Conservation (phyloP, 2,329 filamentous ascomycete species). For the Dactylella cylindrospora region DNA sequence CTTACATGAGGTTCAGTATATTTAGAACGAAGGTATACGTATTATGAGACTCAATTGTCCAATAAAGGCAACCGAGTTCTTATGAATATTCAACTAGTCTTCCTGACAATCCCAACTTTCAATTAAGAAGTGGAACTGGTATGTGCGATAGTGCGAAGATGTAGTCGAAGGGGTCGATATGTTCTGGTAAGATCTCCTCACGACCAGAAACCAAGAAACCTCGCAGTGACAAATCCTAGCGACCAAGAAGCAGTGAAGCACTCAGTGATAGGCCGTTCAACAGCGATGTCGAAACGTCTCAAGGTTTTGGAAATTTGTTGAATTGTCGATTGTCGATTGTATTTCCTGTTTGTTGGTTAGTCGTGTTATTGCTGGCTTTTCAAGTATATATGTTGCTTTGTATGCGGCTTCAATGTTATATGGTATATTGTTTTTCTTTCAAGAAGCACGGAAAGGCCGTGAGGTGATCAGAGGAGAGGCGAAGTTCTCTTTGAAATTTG, state of each 20-base stretch:
- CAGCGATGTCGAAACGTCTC: conserved; percentile 15
- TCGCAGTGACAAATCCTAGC: conserved; percentile 39
- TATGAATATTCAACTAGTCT: conserved; percentile 10
- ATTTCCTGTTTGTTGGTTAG: conserved; percentile 10
- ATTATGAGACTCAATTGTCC: conserved; percentile 13
- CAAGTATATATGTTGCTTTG: no score
- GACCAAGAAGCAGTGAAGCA: conserved; percentile 39
- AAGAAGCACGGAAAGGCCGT: conserved; percentile 3
- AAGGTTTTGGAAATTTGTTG: conserved; percentile 7
- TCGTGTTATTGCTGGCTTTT: conserved; percentile 18
- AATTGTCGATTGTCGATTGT: not conserved
- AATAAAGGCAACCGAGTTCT: conserved; percentile 33
- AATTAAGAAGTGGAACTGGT: conserved; percentile 36
- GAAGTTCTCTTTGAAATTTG: conserved; percentile 7
- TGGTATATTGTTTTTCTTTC: conserved; percentile 1
- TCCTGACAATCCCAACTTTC: conserved; percentile 38
- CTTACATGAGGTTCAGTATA: no score
- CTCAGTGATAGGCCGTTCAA: conserved; percentile 37
- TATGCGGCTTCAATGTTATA: conserved; percentile 12
- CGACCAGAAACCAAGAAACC: conserved; percentile 40
- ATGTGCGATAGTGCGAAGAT: conserved; percentile 4
- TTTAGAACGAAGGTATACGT: conserved; percentile 1
- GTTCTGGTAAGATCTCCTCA: conserved; percentile 28
- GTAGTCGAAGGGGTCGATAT: conserved; percentile 14
- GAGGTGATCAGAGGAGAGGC: conserved; percentile 7